Evolutionary conservation across 2,329 filamentous ascomycete species (phyloP).

Genomic region (Colletotrichum sp.): DNA sequence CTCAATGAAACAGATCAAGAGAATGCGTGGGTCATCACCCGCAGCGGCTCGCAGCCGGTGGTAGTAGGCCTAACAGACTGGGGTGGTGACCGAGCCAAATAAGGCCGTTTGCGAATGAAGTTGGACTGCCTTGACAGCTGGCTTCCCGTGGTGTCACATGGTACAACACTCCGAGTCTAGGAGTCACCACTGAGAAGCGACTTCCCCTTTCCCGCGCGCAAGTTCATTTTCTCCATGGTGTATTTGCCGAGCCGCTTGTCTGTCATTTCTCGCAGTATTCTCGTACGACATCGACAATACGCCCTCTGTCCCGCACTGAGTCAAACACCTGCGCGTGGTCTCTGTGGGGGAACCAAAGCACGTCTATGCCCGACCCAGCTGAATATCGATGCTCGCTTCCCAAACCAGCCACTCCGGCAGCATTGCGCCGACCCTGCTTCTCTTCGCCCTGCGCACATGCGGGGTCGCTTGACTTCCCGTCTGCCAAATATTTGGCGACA

Average conservation of each 20-base stretch:
- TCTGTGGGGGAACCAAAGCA: constrained; percentile 64
- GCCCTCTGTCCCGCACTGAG: constrained; percentile 28
- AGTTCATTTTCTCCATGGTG: not conserved
- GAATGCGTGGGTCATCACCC: constrained; percentile 69
- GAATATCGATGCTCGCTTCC: not conserved
- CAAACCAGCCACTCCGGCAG: not conserved
- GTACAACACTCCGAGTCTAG: not conserved
- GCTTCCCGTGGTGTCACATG: not conserved
- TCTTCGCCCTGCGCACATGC: constrained; percentile 21
- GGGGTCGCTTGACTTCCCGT: constrained; percentile 17
- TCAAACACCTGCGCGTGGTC: constrained; percentile 71
- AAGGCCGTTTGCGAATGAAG: not conserved
- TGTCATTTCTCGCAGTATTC: not conserved
- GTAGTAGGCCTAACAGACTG: constrained; percentile 69
- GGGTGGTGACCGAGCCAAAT: constrained; percentile 53
- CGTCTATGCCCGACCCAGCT: constrained; percentile 49
- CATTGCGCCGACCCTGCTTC: not conserved
- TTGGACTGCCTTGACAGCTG: not conserved
- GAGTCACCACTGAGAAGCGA: not conserved
- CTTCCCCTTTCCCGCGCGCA: not conserved
- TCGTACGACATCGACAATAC: constrained; percentile 27
- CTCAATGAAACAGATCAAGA: constrained; percentile 68
- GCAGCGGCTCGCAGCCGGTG: constrained; percentile 64
- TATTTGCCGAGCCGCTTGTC: not conserved
- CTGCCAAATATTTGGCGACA: constrained; percentile 61